phyloP scores from a whole-genome alignment of 2,329 filamentous ascomycete species.

The Penicillium sp. region DNA sequence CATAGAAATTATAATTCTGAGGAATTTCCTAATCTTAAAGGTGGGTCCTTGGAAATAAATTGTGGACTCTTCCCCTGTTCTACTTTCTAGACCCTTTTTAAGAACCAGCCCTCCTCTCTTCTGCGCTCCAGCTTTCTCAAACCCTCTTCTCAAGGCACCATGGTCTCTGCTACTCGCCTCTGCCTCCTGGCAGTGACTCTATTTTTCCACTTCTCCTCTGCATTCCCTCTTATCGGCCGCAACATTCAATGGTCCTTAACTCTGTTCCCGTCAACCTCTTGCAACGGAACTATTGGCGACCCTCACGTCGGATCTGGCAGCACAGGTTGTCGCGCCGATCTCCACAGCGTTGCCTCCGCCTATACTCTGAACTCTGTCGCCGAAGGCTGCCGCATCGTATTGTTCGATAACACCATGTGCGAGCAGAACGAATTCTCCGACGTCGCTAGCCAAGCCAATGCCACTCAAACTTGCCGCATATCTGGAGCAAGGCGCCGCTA shows the following conservation, averaged over 20 bases:
- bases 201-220: constrained; percentile 11
- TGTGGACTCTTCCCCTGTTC: constrained; percentile 5
- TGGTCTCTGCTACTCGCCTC: constrained; percentile 8
- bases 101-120: not conserved
- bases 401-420: constrained; percentile 28
- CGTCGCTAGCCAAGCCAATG: constrained; percentile 11
- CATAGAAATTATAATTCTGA: not conserved
- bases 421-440: constrained; percentile 19
- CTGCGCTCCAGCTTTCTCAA: not conserved
- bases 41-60: constrained; percentile 4
- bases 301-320: constrained; percentile 19
- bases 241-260: constrained; percentile 24
- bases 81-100: not conserved
- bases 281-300: constrained; percentile 15
- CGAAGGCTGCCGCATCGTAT: constrained; percentile 21
- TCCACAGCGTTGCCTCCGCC: constrained; percentile 20
- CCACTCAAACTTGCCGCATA: constrained; percentile 12
- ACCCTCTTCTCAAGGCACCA: not conserved
- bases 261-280: constrained; percentile 17
- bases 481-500: constrained; percentile 12
- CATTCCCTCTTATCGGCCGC: constrained; percentile 20
- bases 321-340: constrained; percentile 24
- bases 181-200: constrained; percentile 6
- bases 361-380: constrained; percentile 18
- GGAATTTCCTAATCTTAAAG: not conserved